A percentile compares a stretch with the other conserved stretches of the same genome.
Evolutionary conservation across 2,329 filamentous ascomycete genomes (phyloP).

Genomic region (Aspergillus quadrilineatus): DNA sequence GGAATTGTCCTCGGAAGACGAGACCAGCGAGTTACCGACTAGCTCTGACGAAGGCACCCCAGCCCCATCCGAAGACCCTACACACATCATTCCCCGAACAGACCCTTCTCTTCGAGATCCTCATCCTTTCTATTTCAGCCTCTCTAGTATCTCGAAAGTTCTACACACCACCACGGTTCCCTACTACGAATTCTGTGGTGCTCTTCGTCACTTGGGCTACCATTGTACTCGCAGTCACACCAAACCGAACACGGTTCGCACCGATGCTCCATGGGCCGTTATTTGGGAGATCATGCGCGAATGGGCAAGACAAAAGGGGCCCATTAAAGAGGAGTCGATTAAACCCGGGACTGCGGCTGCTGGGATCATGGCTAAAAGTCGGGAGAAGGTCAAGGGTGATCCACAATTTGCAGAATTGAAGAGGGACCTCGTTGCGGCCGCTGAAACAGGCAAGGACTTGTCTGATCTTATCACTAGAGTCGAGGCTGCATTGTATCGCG

Average conservation of each 20-base stretch:
- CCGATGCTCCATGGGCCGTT: slow-evolving; percentile 83
- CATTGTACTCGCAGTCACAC: slow-evolving; percentile 82
- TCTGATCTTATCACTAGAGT: slow-evolving; percentile 43
- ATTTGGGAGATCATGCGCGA: slow-evolving; percentile 94
- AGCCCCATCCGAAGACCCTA: slow-evolving; percentile 19
- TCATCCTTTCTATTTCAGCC: slow-evolving; percentile 83
- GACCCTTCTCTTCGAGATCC: slow-evolving; percentile 67
- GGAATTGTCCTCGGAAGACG: slow-evolving; percentile 15
- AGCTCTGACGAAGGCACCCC: slow-evolving; percentile 17
- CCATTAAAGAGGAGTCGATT: slow-evolving; percentile 71
- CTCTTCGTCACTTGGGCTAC: slow-evolving; percentile 77
- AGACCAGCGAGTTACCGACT: neutral
- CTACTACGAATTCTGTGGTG: slow-evolving; percentile 77
- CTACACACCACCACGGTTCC: slow-evolving; percentile 77
- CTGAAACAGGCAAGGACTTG: slow-evolving; percentile 35
- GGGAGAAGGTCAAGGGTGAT: slow-evolving; percentile 37
- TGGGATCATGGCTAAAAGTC: slow-evolving; percentile 59
- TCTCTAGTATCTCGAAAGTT: slow-evolving; percentile 70
- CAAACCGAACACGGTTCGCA: slow-evolving; percentile 86
- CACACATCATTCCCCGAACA: slow-evolving; percentile 45
- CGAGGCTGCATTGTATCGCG: slow-evolving; percentile 46
- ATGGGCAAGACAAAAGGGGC: slow-evolving; percentile 79
- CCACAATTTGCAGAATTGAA: slow-evolving; percentile 33
- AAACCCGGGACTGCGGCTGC: slow-evolving; percentile 70
- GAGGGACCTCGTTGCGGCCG: slow-evolving; percentile 36